Conservation (phyloP, 176 grass and related monocot genomes). For the Ampelocalamus luodianensis region DNA sequence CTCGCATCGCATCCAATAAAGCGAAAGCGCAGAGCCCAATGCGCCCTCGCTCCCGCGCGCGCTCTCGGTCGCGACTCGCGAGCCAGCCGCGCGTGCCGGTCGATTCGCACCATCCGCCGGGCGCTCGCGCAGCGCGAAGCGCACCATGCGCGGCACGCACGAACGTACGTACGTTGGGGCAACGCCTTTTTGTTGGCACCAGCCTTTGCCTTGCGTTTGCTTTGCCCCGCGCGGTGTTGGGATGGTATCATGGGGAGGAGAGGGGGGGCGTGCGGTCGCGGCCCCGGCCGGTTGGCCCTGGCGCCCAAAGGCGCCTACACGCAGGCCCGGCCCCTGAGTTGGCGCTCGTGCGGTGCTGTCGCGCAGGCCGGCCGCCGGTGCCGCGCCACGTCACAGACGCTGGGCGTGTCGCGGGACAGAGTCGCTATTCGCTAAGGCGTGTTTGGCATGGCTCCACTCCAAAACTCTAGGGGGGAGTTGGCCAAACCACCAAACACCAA, state of each 20-base stretch:
- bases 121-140: too few relatives aligned
- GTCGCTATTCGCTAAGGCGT: not conserved
- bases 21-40: not conserved
- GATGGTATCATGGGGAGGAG: too few relatives aligned
- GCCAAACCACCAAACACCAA: too few relatives aligned
- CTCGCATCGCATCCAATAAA: not conserved
- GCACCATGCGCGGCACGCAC: too few relatives aligned
- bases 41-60: not conserved
- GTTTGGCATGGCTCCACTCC: too few relatives aligned
- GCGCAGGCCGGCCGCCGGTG: not conserved
- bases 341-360: not conserved
- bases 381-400: not conserved
- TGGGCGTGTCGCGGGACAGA: not conserved
- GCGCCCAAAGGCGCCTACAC: constrained; percentile 45
- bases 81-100: not conserved
- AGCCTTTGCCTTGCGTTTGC: constrained; percentile 5
- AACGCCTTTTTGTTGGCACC: constrained; percentile 28
- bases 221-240: not conserved
- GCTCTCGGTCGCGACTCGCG: too few relatives aligned
- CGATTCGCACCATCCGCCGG: not conserved
- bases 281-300: constrained; percentile 18
- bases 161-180: not conserved
- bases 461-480: too few relatives aligned
- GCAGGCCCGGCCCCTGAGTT: constrained; percentile 8
- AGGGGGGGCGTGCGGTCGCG: constrained; percentile 1